phyloP scores from a whole-genome alignment of 495 filamentous ascomycete genomes.

The Penicillium ucsense region DNA sequence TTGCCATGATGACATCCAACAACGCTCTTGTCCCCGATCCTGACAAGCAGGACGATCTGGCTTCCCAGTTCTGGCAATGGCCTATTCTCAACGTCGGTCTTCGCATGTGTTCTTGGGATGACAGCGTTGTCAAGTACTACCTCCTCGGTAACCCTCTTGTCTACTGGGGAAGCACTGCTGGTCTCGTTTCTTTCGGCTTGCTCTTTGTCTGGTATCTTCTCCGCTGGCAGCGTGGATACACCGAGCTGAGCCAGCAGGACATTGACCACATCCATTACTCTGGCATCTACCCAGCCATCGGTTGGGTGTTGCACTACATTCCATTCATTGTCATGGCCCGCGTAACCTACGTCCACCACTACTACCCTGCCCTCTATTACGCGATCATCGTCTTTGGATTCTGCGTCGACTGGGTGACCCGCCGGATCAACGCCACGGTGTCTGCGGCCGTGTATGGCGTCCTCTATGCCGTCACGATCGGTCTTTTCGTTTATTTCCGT shows the following conservation, averaged over 20 bases:
- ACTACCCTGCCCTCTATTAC: constrained; percentile 98
- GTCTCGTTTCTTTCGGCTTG: constrained; percentile 59
- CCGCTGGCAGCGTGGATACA: constrained; percentile 92
- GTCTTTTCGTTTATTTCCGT: constrained; percentile 79
- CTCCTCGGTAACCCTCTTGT: constrained; percentile 92
- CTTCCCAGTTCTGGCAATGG: constrained; percentile 98
- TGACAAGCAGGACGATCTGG: constrained; percentile 97
- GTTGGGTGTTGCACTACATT: constrained; percentile 93
- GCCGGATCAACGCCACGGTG: constrained; percentile 46
- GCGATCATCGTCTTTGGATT: constrained; percentile 87
- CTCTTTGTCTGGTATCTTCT: constrained; percentile 77
- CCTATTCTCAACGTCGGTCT: constrained; percentile 89
- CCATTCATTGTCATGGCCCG: constrained; percentile 96
- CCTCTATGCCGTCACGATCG: constrained; percentile 63
- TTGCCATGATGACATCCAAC: constrained; percentile 99
- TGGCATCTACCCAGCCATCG: constrained; percentile 81
- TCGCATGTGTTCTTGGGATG: constrained; percentile 98
- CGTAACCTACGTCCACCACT: constrained; percentile 98
- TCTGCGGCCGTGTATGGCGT: constrained; percentile 56
- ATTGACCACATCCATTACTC: constrained; percentile 93
- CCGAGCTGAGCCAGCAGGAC: constrained; percentile 66
- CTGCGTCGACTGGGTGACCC: constrained; percentile 71
- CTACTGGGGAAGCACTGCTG: constrained; percentile 86
- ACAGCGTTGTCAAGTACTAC: constrained; percentile 93
- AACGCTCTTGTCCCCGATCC: constrained; percentile 96